Conservation (phyloP, 2,329 filamentous ascomycete species). For the Aspergillaceae sp. region DNA sequence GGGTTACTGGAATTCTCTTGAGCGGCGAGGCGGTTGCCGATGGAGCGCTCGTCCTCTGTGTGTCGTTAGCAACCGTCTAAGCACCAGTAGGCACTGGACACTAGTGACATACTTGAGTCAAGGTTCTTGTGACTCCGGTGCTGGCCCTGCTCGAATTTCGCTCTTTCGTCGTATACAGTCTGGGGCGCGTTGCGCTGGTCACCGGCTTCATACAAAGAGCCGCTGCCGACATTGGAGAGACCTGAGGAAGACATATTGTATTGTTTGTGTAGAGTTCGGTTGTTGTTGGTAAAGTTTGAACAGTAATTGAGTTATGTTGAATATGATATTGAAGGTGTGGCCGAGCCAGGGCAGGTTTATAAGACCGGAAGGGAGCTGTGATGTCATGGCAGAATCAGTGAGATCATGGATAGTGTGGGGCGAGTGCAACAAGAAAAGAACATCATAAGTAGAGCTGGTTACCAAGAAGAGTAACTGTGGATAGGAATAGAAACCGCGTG, state of each 20-base stretch:
- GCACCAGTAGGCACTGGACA: not conserved
- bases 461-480: too few species aligned
- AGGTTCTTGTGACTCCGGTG: slow-evolving; percentile 57
- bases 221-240: slow-evolving; percentile 49
- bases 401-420: too few species aligned
- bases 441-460: too few species aligned
- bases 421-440: too few species aligned
- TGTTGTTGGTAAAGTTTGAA: not conserved
- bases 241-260: not conserved
- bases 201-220: slow-evolving; percentile 61
- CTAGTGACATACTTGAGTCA: slow-evolving; percentile 57
- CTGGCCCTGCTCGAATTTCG: slow-evolving; percentile 64
- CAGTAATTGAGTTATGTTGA: not conserved
- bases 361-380: too few species aligned
- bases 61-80: not conserved
- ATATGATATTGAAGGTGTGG: not conserved
- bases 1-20: slow-evolving; percentile 22
- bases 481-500: too few species aligned
- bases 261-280: not conserved
- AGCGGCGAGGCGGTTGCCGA: slow-evolving; percentile 36
- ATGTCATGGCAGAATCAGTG: too few species aligned
- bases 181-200: slow-evolving; percentile 62
- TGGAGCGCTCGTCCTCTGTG: slow-evolving; percentile 37
- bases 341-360: too few species aligned
- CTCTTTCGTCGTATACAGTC: slow-evolving; percentile 43